Base-by-base conservation (phyloP, 805 yeast species). In the Candida alai region DNA sequence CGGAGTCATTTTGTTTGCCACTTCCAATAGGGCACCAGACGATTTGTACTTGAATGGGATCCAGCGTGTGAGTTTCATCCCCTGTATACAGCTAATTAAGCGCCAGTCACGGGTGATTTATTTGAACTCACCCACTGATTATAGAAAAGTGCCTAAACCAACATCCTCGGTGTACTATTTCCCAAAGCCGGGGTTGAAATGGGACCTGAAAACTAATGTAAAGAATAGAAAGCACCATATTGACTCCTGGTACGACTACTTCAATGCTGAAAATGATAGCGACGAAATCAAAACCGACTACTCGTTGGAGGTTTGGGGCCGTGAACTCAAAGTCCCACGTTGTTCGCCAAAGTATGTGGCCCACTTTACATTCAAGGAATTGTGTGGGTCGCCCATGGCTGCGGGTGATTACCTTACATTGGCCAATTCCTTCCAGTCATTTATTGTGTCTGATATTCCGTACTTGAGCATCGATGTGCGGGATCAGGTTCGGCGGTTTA, bases 11-110 rank as follows among this genome's bases (percentile, higher is more conserved):
- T 62, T 93, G 7, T 89, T 93, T 65, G 89, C 96, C 18, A 93
- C 98, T 1, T 87, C 96, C 6, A 93, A 93, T 59, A 76, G 98
- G 48, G 89, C 89, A 1, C 98, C 98, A 0, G 93, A 84, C 56
- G 96, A 88, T 43, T 68, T 93, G 36, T 93, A 93, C 65, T 77
- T 84, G 48, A 88, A 93, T 56, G 98, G 98, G 22, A 82, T 93
- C 30, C 98, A 93, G 61, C 70, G 98, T 46, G 84, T 81, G 41
- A 80, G 89, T 12, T 93, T 93, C 50, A 73, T 93, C 35, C 98
- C 98, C 1, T 89, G 97, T 49, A 93, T 93, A 34, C 80, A 84
- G 47, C 63, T 83, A 39, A 73, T 93, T 42, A 83, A 90, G 53
- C 54, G 68, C 19, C 75, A 79, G 42, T 81, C 93, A 3, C 74